Evolutionary conservation across 176 grass and related monocot species (phyloP), one percentile per base, ranked within the genome.

Genomic region (Rhynchospora tenuis): DNA sequence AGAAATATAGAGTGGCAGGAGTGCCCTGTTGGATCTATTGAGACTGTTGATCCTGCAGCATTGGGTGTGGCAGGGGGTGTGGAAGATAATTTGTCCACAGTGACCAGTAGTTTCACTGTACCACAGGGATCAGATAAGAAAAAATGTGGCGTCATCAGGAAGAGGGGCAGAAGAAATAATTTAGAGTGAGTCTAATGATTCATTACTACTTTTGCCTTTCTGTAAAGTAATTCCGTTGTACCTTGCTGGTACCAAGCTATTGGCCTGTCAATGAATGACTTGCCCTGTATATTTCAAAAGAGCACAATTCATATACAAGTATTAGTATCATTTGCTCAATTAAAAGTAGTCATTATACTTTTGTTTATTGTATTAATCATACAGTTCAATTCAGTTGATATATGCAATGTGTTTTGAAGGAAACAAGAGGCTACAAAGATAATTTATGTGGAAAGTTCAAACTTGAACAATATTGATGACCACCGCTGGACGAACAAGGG

Each of bases 21-120:
- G 78, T 81, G 78, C 58, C 78, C 78, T 20, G 6, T 81, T 61
- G 78, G 78, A 81, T 81, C 57, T 44, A 19, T 81, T 81, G 55
- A 4, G 29, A 48, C 31, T 7, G 8, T 81, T 44, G 31, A 44
- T 81, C 19, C 31, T 64, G 78, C 38, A 44, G 59, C 58, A 13
- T 44, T 81, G 31, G 74, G 11, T 29, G 11, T 78, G 69, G 69
- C 7, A 8, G 47, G 48, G 19, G 44, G 22, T 38, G 24, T 31
- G 12, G 26, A 13, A 66, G 63, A 66, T 66, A 28, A 66, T 17
- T 29, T 28, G 11, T 66, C 13, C 13, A 33, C 28, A 66, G 27
- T 66, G 9, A 66, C 31, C 19, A 44, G 31, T 14, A 16, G 19
- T 28, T 55, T 24, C 4, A 54, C 6, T 43, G 28, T 59, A 10